phyloP scores from a whole-genome alignment of 73 alveolate genomes.

The Tetrahymena elliotti region DNA sequence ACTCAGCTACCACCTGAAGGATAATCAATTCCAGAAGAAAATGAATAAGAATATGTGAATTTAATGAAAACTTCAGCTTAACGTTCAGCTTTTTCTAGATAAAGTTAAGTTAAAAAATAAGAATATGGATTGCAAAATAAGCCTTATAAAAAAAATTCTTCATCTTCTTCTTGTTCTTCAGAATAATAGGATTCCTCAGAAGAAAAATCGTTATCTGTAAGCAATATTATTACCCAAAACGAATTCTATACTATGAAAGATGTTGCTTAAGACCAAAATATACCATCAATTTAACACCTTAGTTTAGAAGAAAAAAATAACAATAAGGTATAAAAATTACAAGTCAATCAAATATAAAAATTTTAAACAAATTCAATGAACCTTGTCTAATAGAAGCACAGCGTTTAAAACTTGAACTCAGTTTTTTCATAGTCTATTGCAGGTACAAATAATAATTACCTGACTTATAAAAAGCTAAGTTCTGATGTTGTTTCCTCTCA shows the following conservation, averaged over 20 bases:
- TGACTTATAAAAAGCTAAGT: neutral
- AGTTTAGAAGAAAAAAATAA: neutral
- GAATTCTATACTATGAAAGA: neutral
- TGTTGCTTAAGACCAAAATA: neutral
- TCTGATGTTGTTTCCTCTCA: neutral
- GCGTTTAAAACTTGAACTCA: neutral
- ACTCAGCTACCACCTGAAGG: neutral
- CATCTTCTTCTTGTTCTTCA: neutral
- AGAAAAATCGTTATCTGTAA: neutral
- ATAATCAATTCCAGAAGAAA: neutral
- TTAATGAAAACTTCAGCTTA: neutral
- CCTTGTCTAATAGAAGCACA: neutral
- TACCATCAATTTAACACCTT: neutral
- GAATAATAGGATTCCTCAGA: neutral
- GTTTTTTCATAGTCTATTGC: neutral
- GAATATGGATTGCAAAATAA: no score
- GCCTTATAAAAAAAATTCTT: neutral
- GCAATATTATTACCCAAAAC: neutral
- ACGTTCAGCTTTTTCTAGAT: neutral
- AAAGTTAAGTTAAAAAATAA: no score
- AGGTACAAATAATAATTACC: neutral
- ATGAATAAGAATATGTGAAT: neutral
- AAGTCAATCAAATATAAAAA: neutral
- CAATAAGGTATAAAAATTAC: neutral
- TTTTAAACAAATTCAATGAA: neutral